Evolutionary conservation across 495 filamentous ascomycete species (phyloP), one percentile per base, ranked within the genome.

Genomic region (Trichoderma orchidacearum): DNA sequence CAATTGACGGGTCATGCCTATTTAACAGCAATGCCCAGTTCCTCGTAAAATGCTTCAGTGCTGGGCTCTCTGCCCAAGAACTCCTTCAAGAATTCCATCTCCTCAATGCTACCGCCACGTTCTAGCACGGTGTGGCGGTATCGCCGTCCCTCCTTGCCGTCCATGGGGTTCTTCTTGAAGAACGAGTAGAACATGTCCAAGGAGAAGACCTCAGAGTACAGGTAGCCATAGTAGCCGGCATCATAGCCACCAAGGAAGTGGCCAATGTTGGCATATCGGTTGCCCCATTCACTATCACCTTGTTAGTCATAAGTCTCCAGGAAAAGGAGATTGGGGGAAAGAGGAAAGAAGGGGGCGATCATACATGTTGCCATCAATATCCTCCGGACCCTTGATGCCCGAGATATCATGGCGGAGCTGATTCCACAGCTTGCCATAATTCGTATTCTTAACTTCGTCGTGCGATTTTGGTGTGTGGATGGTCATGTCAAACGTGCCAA

Each of bases 121-220:
- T 89, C 84, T 6, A 90, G 72, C 23, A 90, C 85, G 13, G 78
- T 85, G 66, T 86, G 84, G 55, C 86, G 70, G 64, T 89, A 90
- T 50, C 85, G 66, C 30, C 85, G 71, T 7, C 86, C 86, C 62
- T 86, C 75, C 45, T 69, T 72, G 23, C 67, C 71, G 65, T 87
- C 76, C 86, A 89, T 89, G 0, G 86, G 86, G 61, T 87, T 70
- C 57, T 73, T 71, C 71, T 82, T 83, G 70, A 90, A 90, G n/a
- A 80, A 79, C 0, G 77, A 73, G 66, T 86, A 83, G 71, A 90
- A 90, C 86, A 90, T 90, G 65, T 90, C 86, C 29, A 80, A 74
- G 11, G 79, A 82, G 70, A 87, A 89, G 48, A 89, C 86, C 67
- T 88, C 61, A 18, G 70, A 80, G 52, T 69, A 78, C 15, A 81